These are phyloP conservation scores for Fusarium sp. DNA, from an alignment of 2,329 filamentous ascomycete species.

Conservation along the genomic window DNA sequence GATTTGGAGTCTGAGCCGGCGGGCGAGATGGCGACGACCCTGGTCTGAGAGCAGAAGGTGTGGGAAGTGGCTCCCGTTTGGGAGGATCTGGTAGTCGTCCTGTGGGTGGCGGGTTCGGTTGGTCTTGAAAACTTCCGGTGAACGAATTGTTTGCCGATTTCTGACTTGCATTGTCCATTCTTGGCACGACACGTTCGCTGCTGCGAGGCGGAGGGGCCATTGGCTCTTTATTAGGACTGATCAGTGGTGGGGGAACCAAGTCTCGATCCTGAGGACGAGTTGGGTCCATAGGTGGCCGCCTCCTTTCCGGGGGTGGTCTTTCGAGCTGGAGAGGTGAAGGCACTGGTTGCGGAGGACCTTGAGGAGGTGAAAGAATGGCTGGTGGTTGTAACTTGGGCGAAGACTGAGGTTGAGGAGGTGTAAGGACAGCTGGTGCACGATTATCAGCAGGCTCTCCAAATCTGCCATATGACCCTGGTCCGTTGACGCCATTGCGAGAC, in stretches of 20 bases:
- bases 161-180: constrained; percentile 57
- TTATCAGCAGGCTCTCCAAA: constrained; percentile 52
- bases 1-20: neutral
- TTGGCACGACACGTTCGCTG: constrained; percentile 60
- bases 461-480: constrained; percentile 54
- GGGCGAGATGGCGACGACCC: constrained; percentile 2
- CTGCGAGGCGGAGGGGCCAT: constrained; percentile 63
- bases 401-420: constrained; percentile 42
- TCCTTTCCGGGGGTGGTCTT: constrained; percentile 69
- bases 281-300: constrained; percentile 74
- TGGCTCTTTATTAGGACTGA: constrained; percentile 63
- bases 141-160: constrained; percentile 44
- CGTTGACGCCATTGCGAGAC: constrained; percentile 63
- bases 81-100: constrained; percentile 36
- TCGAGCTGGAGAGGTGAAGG: constrained; percentile 49
- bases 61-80: constrained; percentile 31
- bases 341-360: constrained; percentile 42
- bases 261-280: constrained; percentile 65
- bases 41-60: constrained; percentile 36
- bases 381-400: constrained; percentile 43
- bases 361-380: constrained; percentile 36
- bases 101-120: constrained; percentile 44
- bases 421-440: constrained; percentile 29
- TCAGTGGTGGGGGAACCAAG: constrained; percentile 68
- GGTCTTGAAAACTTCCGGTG: constrained; percentile 50